These are phyloP conservation scores for Heterobasidion irregulare DNA, from an alignment of 1,284 basidiomycete genomes.

Conservation along the genomic window DNA sequence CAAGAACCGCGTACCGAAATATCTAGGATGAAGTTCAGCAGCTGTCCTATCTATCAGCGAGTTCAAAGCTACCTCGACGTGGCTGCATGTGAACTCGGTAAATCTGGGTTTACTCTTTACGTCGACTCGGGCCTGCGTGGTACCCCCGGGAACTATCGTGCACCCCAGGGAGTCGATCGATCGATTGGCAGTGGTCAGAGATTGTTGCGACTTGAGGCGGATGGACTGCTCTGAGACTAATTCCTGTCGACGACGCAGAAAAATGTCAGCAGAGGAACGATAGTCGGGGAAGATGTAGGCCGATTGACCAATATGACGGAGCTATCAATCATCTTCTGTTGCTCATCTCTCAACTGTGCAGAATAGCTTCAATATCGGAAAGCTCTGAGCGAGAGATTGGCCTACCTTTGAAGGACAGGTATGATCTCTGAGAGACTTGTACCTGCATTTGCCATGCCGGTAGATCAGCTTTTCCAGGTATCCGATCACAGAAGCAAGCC, in stretches of 20 bases:
- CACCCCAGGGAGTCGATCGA: slow-evolving; percentile 27
- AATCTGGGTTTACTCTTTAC: slow-evolving; percentile 65
- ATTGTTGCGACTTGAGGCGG: slow-evolving; percentile 43
- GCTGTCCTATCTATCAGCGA: neutral
- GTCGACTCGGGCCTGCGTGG: slow-evolving; percentile 38
- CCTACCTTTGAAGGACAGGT: slow-evolving; percentile 71
- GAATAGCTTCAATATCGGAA: slow-evolving; percentile 6
- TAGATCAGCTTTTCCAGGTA: slow-evolving; percentile 57
- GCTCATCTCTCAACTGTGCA: slow-evolving; percentile 20
- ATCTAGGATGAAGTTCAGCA: slow-evolving; percentile 38
- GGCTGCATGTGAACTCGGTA: slow-evolving; percentile 63
- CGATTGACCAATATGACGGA: slow-evolving; percentile 45
- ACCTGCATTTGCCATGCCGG: slow-evolving; percentile 65
- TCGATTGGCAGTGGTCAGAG: slow-evolving; percentile 11
- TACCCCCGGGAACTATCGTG: slow-evolving; percentile 20
- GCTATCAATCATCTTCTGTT: slow-evolving; percentile 37
- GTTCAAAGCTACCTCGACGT: slow-evolving; percentile 43
- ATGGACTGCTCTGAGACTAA: slow-evolving; percentile 64
- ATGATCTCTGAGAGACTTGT: slow-evolving; percentile 55
- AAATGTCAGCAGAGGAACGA: neutral
- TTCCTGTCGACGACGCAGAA: slow-evolving; percentile 34
- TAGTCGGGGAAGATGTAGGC: neutral
- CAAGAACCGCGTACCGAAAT: slow-evolving; percentile 53
- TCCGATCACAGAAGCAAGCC: slow-evolving; percentile 47
- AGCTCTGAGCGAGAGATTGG: neutral